Percentiles rank a stretch among this genome's conserved stretches.
These are phyloP conservation scores for Naganishia randhawae DNA, from an alignment of 768 basidiomycete genomes.

Conservation along the genomic window DNA sequence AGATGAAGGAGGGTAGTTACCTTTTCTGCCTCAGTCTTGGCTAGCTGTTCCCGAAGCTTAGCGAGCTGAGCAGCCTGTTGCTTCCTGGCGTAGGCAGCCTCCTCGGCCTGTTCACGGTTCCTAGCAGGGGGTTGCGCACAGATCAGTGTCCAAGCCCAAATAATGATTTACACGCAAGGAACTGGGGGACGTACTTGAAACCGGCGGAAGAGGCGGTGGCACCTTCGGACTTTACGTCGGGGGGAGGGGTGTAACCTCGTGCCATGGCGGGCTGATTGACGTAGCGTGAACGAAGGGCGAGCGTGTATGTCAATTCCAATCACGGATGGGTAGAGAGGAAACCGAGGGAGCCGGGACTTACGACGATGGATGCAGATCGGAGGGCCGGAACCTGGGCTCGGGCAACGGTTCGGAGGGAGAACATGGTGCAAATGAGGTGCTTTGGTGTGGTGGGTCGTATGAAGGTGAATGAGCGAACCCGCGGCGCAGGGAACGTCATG, in stretches of 20 bases:
- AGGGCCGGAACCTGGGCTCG: constrained; percentile 3
- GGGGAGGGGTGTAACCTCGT: constrained; percentile 27
- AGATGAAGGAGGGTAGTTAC: constrained; percentile 1
- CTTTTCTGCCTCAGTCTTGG: constrained; percentile 29
- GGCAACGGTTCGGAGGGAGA: constrained; percentile 23
- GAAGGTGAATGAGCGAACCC: background rate
- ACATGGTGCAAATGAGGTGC: too few species aligned
- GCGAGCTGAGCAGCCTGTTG: constrained; percentile 29
- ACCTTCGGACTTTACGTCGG: constrained; percentile 8
- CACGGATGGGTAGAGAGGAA: background rate
- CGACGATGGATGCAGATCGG: constrained; percentile 18
- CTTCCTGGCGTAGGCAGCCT: constrained; percentile 25
- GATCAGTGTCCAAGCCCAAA: too few species aligned
- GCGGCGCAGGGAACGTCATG: background rate
- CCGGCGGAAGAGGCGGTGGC: constrained; percentile 18
- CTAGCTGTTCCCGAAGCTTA: constrained; percentile 28
- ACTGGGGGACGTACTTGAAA: constrained; percentile 25
- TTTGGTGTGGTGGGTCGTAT: too few species aligned
- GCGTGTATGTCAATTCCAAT: too few species aligned
- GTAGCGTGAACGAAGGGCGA: too few species aligned
- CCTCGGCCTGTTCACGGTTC: constrained; percentile 32
- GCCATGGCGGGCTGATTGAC: constrained; percentile 26
- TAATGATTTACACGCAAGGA: background rate
- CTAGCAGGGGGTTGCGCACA: constrained; percentile 5
- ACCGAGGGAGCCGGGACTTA: background rate